A percentile compares a stretch with the other conserved stretches of the same genome.
These are phyloP conservation scores for Nemophila menziesii DNA, from an alignment of 257 asterid species.

Conservation along the genomic window DNA sequence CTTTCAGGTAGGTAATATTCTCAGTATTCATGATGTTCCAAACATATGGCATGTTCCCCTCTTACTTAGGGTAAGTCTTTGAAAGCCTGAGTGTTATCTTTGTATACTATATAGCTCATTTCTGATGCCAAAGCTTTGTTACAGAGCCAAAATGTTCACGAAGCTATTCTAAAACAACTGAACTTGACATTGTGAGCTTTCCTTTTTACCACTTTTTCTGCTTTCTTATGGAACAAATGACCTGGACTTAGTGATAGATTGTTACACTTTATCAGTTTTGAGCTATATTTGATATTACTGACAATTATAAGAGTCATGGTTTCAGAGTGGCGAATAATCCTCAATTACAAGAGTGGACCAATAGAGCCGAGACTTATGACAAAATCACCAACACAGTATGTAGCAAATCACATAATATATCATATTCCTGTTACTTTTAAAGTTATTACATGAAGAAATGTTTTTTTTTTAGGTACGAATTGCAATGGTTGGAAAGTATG, in stretches of 20 bases:
- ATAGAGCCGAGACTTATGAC: slow-evolving; percentile 77
- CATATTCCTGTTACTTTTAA: background rate
- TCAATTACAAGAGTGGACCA: slow-evolving; percentile 78
- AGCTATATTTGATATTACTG: slow-evolving; percentile 7
- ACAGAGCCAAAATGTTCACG: slow-evolving; percentile 85
- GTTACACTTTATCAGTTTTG: background rate
- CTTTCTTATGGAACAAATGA: background rate
- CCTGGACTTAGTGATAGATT: background rate
- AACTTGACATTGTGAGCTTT: slow-evolving; percentile 43
- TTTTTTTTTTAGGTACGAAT: slow-evolving; percentile 61
- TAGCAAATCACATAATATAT: slow-evolving; percentile 5
- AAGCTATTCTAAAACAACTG: slow-evolving; percentile 64
- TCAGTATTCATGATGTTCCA: slow-evolving; percentile 74
- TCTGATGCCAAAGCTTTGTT: slow-evolving; percentile 15
- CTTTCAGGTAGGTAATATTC: slow-evolving; percentile 51
- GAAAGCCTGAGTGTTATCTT: background rate
- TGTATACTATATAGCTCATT: slow-evolving; percentile 1
- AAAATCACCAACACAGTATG: slow-evolving; percentile 73
- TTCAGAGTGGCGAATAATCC: slow-evolving; percentile 65
- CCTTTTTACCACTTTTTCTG: background rate
- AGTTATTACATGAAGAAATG: slow-evolving; percentile 8
- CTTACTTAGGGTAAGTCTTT: slow-evolving; percentile 25
- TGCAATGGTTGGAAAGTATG: slow-evolving; percentile 98
- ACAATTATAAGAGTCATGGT: slow-evolving; percentile 15
- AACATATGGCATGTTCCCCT: slow-evolving; percentile 93